Base-by-base conservation (phyloP, 2,329 filamentous ascomycete genomes). In the Bipolaris oryzae region DNA sequence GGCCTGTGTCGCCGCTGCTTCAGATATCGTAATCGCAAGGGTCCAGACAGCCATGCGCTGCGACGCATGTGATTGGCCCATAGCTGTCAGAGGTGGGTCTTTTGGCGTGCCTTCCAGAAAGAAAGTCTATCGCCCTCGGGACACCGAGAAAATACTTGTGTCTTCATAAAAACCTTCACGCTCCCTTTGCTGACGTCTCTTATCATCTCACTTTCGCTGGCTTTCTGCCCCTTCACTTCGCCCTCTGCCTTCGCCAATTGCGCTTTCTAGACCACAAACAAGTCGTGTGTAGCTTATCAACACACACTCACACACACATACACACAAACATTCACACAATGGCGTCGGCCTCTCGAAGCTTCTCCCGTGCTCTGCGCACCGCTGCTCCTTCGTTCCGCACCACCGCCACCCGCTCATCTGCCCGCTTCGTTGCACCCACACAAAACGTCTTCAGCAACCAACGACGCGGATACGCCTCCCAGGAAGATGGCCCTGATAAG, bases 391-490 rank as follows among this genome's bases (percentile, higher is more conserved):
- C 83, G 64, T 81, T 87, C 55, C 79, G 88, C 73, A 85, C 85
- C 71, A 80, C 84, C 68, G 77, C 82, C 50, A 78, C 85, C 42
- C 86, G 84, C 70, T 84, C 81, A 70, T 57, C 59, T 38, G 74
- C 74, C 33, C 81, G 85, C 63, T 84, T 90, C 75, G 79, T 81
- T 64, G 81, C 83, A 43, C 82, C 83, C 84, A 57, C 64, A 52
- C 85, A 89, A 67, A 85, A 89, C 70, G 84, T 86, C 66, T 88
- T 92, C 82, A 89, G 89, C 77, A 86, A 88, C 74, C 84, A 89
- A 71, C 90, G 92, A 66, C 90, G 92, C 66, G 88, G 87, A 78
- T 96, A 96, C 80, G 89, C 92, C 42, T 68, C 71, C 2, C 62
- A 62, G 89, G 89, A 71, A 41, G 57, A 64, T 87, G 88, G 50